Conservation (phyloP, 2,329 filamentous ascomycete genomes). For the Sclerotinia trifoliorum region DNA sequence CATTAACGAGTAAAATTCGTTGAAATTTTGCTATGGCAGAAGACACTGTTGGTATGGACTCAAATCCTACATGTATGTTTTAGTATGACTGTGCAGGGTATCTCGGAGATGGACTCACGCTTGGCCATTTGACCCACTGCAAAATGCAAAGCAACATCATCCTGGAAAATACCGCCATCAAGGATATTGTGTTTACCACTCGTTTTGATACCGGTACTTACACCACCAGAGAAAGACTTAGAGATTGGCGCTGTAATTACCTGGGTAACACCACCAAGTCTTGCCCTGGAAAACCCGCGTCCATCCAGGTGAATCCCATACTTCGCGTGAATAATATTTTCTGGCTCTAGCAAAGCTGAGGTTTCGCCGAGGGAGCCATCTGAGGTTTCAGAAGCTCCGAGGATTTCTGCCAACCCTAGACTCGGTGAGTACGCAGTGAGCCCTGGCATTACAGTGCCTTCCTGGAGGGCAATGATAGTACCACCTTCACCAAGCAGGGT, state of each 20-base stretch:
- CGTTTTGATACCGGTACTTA: slow-evolving; percentile 46
- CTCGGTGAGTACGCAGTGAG: slow-evolving; percentile 49
- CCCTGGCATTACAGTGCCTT: slow-evolving; percentile 51
- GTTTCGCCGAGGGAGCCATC: slow-evolving; percentile 46
- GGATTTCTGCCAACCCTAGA: slow-evolving; percentile 53
- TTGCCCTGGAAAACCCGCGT: slow-evolving; percentile 44
- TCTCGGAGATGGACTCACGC: slow-evolving; percentile 30
- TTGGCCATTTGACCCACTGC: slow-evolving; percentile 42
- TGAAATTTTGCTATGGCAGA: slow-evolving; percentile 40
- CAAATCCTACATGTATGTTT: slow-evolving; percentile 28
- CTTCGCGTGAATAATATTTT: slow-evolving; percentile 43
- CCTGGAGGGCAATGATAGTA: slow-evolving; percentile 42
- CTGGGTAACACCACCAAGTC: slow-evolving; percentile 47
- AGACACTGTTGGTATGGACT: slow-evolving; percentile 38
- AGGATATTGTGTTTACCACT: slow-evolving; percentile 40
- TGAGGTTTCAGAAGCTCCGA: slow-evolving; percentile 45
- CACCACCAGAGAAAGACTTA: slow-evolving; percentile 42
- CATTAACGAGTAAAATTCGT: slow-evolving; percentile 41
- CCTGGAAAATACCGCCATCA: slow-evolving; percentile 45
- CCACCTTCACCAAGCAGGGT: slow-evolving; percentile 29
- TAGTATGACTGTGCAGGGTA: background rate
- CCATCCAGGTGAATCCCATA: slow-evolving; percentile 46
- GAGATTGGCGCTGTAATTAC: slow-evolving; percentile 44
- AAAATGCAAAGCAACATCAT: slow-evolving; percentile 47
- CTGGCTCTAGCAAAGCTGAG: slow-evolving; percentile 34